Evolutionary conservation across 495 filamentous ascomycete species (phyloP).

Genomic region (Podospora bellae-mahoneyi): DNA sequence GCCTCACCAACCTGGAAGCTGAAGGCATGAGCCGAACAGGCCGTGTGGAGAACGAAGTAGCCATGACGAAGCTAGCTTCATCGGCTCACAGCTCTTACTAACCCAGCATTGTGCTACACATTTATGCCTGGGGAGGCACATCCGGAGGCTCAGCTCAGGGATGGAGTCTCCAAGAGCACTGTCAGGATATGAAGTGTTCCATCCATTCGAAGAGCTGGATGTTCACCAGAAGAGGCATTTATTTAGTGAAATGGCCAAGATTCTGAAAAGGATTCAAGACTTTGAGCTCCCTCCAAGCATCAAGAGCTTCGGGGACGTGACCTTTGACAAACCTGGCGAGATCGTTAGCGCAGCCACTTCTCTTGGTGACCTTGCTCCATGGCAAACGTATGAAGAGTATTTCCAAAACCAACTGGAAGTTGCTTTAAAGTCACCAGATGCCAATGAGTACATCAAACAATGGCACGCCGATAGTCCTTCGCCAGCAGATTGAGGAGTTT

Average conservation of each 20-base stretch:
- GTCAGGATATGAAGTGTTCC: too few species aligned
- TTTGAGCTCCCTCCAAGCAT: neutral
- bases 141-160: slow-evolving; percentile 3
- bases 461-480: too few species aligned
- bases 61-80: slow-evolving; percentile 8
- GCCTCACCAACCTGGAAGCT: slow-evolving; percentile 1
- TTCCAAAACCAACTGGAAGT: too few species aligned
- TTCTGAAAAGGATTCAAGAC: slow-evolving; percentile 4
- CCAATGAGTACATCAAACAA: too few species aligned
- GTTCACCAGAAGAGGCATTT: neutral
- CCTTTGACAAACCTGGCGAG: neutral
- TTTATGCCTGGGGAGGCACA: slow-evolving; percentile 13
- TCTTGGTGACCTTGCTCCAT: neutral
- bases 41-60: slow-evolving; percentile 14
- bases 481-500: too few species aligned
- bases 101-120: slow-evolving; percentile 5
- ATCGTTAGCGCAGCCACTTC: neutral
- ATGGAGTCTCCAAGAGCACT: slow-evolving; percentile 8
- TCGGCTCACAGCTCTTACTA: neutral
- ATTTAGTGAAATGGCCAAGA: neutral
- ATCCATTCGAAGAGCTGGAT: slow-evolving; percentile 3
- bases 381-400: too few species aligned
- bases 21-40: slow-evolving; percentile 7
- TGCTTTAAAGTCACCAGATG: too few species aligned
- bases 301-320: neutral